Base-by-base conservation (phyloP, 768 basidiomycete species). In the Suillus decipiens region DNA sequence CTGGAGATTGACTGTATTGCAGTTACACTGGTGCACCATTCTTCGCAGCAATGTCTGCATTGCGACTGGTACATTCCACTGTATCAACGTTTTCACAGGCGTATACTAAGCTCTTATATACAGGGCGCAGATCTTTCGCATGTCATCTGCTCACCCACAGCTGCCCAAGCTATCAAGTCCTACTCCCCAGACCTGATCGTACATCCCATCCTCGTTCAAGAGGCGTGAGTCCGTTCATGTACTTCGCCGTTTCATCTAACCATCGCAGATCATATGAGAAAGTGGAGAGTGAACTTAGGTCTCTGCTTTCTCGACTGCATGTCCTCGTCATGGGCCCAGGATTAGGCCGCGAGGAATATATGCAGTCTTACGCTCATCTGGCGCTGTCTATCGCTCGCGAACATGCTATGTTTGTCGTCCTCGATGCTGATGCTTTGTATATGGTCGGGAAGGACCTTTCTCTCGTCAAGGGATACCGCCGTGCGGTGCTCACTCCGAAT, bases 161-260 rank as follows among this genome's bases (percentile, higher is more conserved):
- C 97, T 7, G 94, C 95, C 33, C 83, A 83, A 5, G 90, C 95
- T 51, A 99, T 99, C 81, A 99, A 99, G 78, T 90, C 92, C 0
- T 99, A 98, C 75, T 96, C 93, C 4, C 95, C 95, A 1, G 96
- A 99, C 76, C 78, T 99, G 50, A 99, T 99, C 71, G 97, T 99
- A 0, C 96, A 99, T 71, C 96, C 94, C 1, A 93, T 99, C 61
- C 82, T 99, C 6, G 78, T 82, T 34, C 84, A 89, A 72, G 84
- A 88, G 57, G 76, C 79, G 88, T 92, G 75, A 64, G 88, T 77
- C 60, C 47, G 36, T 42, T 34, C 2, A 15, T 42, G 14, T 61
- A 37, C 6, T 4, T 0, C 31, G 28, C 36, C 5, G 10, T 31
- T 37, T 14, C 39, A 34, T 41, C 17, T 11, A 42, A 60, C 47